Evolutionary conservation across 108 stramenopile genomes (phyloP), one percentile per base, ranked within the genome.

Genomic region (Cyclotella choctawhatcheeana): DNA sequence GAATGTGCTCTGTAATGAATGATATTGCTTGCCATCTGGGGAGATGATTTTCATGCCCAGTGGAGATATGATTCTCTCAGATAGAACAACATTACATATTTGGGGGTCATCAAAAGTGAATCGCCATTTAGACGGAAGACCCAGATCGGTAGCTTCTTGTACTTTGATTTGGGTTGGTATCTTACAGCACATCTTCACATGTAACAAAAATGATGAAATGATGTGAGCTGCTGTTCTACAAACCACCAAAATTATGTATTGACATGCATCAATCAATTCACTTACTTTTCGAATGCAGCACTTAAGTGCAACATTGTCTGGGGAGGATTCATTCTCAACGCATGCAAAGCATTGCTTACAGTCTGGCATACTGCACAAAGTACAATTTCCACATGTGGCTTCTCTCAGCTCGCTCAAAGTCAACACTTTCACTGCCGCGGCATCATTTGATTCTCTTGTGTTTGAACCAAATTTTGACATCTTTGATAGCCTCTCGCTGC

Each of bases 71-170:
- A 45, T 30, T 13, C 67, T 54, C 6, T 71, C 26, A 2, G 21
- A 35, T n/a, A 26, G 55, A 4, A 73, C 65, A 5, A 74, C 56
- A 16, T 27, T 6, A 16, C 12, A 22, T 26, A 40, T 40, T 14
- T 58, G 68, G 10, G 81, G 81, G 59, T 77, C 71, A 34, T 77
- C 72, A 50, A 77, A 82, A 20, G 64, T 65, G 54, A 72, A 82
- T 18, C 58, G 53, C 81, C 81, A 82, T 43, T 48, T 43, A 8
- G 52, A 2, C 0, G 81, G 81, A 37, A 82, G 73, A 2, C 81
- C 81, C n/a, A 72, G 34, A n/a, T 34, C 29, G 2, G 16, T 8
- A 20, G 60, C 44, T 0, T 59, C 51, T 33, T 81, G 68, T 14
- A 58, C 30, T 59, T 81, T 81, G 21, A 58, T 25, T 27, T 76